phyloP scores from a whole-genome alignment of 169 alveolate species.

The Plasmodium blacklocki region DNA sequence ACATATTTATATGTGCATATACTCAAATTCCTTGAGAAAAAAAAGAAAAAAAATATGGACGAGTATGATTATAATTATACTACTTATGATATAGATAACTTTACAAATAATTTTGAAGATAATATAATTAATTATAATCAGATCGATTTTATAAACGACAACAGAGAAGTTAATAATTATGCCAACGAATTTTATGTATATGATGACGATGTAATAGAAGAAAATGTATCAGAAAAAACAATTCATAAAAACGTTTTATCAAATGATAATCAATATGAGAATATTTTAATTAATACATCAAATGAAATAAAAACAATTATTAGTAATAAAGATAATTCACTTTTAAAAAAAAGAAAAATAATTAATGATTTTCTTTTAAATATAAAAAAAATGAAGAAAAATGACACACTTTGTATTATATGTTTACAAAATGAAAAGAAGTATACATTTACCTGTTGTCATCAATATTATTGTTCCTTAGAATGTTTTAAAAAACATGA shows the following conservation, averaged over 20 bases:
- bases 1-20: not conserved
- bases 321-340: not conserved
- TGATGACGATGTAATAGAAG: not conserved
- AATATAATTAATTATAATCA: constrained; percentile 4
- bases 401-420: constrained; percentile 1
- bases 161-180: not conserved
- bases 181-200: not conserved
- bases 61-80: constrained; percentile 10
- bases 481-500: constrained; percentile 30
- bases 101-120: constrained; percentile 7
- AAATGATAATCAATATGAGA: not conserved
- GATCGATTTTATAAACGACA: not conserved
- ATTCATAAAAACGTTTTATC: not conserved
- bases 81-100: constrained; percentile 9
- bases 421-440: constrained; percentile 18
- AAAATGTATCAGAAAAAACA: not conserved
- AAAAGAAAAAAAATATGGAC: not conserved
- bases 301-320: not conserved
- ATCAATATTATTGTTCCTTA: constrained; percentile 27
- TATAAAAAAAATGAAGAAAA: constrained; percentile 18
- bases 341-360: constrained; percentile 10
- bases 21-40: not conserved
- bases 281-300: not conserved
- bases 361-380: constrained; percentile 1
- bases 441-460: constrained; percentile 38